phyloP scores from a whole-genome alignment of 495 filamentous ascomycete genomes.

The Penicillium antarcticum region DNA sequence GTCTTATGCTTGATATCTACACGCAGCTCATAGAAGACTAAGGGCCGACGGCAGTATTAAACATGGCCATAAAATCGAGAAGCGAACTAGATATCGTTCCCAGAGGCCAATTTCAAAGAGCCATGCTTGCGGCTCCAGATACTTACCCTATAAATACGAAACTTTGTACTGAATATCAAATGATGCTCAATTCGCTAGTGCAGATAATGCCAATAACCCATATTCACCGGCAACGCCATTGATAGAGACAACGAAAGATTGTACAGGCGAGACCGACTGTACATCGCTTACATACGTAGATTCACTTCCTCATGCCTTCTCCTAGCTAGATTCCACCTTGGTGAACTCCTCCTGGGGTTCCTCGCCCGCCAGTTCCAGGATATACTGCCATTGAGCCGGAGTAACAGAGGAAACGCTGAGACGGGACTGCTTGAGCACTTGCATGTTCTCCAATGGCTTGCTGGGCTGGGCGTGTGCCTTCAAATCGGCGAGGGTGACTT shows the following conservation, averaged over 20 bases:
- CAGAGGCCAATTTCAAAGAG: too few species aligned
- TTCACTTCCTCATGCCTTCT: conserved; percentile 6
- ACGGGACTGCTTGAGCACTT: conserved; percentile 73
- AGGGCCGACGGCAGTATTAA: too few species aligned
- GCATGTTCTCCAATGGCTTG: conserved; percentile 70
- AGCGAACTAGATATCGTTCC: too few species aligned
- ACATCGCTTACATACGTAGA: neutral
- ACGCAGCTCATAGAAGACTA: too few species aligned
- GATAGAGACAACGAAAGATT: neutral
- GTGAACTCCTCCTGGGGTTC: conserved; percentile 12
- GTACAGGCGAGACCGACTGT: neutral
- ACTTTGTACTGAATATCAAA: neutral
- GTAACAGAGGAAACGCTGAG: conserved; percentile 82
- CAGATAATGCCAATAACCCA: conserved; percentile 4
- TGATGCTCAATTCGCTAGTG: conserved; percentile 1
- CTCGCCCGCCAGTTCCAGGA: conserved; percentile 50
- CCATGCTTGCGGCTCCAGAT: too few species aligned
- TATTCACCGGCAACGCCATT: conserved; percentile 6
- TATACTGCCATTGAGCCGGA: conserved; percentile 73
- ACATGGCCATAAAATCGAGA: too few species aligned
- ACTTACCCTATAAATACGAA: too few species aligned
- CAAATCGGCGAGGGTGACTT: conserved; percentile 70
- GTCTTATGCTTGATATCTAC: too few species aligned
- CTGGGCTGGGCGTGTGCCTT: conserved; percentile 58
- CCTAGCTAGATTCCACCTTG: conserved; percentile 9